Conservation (phyloP, 169 alveolate genomes). For the Cryptosporidium baileyi region DNA sequence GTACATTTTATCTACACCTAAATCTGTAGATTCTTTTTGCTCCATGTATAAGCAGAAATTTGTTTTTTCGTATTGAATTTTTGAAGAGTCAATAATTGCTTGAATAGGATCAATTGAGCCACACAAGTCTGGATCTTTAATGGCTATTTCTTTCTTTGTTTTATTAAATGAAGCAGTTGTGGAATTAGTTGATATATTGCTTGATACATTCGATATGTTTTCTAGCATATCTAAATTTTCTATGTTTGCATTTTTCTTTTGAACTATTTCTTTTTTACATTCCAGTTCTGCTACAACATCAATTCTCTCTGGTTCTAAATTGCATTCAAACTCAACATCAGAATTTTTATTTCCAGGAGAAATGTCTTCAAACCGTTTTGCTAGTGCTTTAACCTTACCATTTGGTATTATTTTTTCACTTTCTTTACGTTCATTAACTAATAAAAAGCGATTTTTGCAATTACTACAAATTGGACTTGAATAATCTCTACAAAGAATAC, state of each 20-base stretch:
- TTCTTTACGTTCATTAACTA: background rate
- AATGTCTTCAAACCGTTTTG: constrained; percentile 41
- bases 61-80: background rate
- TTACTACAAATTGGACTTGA: constrained; percentile 46
- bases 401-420: constrained; percentile 24
- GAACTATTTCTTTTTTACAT: background rate
- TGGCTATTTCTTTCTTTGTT: background rate
- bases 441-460: background rate
- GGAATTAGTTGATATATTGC: background rate
- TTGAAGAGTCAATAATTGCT: constrained; percentile 2
- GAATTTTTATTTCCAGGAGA: background rate
- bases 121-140: constrained; percentile 46
- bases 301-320: too few relatives aligned
- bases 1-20: background rate
- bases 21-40: background rate
- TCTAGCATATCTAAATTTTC: background rate
- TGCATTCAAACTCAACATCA: background rate
- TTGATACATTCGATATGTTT: background rate
- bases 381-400: constrained; percentile 66
- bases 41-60: background rate
- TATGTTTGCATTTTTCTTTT: background rate
- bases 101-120: constrained; percentile 26
- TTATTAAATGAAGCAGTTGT: background rate
- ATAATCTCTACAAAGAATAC: constrained; percentile 61
- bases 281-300: background rate